A percentile compares a stretch with the other conserved stretches of the same genome.
Evolutionary conservation across 164 flowering plant genomes (phyloP).

Genomic region (Berberis thunbergii): DNA sequence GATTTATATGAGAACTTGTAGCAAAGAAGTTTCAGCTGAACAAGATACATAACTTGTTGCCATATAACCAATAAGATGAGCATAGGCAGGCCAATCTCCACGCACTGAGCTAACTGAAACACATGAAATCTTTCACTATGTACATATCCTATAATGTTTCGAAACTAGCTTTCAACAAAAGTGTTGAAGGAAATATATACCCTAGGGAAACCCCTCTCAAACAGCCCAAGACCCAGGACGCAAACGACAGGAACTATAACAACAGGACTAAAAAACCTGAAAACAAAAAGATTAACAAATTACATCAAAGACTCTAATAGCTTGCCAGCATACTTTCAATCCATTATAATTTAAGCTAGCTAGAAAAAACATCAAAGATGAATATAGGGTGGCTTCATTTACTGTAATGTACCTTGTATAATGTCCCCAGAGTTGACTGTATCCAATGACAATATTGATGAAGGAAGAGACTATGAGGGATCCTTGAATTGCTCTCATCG

Average conservation of each 20-base stretch:
- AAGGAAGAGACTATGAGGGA: conserved; percentile 80
- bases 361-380: no score
- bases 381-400: no score
- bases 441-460: conserved; percentile 70
- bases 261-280: conserved; percentile 75
- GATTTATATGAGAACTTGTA: conserved; percentile 1
- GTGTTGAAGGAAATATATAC: conserved; percentile 24
- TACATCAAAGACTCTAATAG: background rate
- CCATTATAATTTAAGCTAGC: no score
- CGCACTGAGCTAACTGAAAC: conserved; percentile 73
- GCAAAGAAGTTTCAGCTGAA: conserved; percentile 7
- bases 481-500: conserved; percentile 87
- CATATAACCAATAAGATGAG: conserved; percentile 51
- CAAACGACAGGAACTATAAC: conserved; percentile 68
- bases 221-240: conserved; percentile 82
- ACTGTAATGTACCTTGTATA: conserved; percentile 42
- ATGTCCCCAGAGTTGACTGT: conserved; percentile 59
- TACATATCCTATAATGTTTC: background rate
- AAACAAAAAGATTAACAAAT: conserved; percentile 1
- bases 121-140: conserved; percentile 2
- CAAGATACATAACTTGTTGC: conserved; percentile 51
- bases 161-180: background rate
- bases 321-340: no score
- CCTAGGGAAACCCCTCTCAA: conserved; percentile 82
- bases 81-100: conserved; percentile 91